phyloP scores from a whole-genome alignment of 2,329 filamentous ascomycete species.

The Fusarium sp. region DNA sequence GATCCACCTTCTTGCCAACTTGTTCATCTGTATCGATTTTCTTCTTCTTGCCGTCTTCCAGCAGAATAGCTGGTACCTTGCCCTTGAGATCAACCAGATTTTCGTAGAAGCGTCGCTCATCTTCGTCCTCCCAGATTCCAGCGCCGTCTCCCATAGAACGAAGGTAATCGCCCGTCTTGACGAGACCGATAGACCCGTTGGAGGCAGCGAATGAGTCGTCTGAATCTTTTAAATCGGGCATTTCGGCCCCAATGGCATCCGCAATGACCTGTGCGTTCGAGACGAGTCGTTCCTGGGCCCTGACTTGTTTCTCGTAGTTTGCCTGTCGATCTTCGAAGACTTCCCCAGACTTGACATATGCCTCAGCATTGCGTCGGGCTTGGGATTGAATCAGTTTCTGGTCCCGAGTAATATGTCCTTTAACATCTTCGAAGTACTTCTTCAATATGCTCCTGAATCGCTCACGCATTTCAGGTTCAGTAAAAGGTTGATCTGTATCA shows the following conservation, averaged over 20 bases:
- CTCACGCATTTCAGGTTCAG: constrained; percentile 80
- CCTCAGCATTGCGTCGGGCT: constrained; percentile 94
- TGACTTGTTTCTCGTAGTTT: constrained; percentile 94
- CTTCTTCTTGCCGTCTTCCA: constrained; percentile 96
- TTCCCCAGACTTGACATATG: constrained; percentile 97
- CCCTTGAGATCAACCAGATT: constrained; percentile 95
- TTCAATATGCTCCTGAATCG: constrained; percentile 87
- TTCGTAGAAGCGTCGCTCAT: constrained; percentile 97
- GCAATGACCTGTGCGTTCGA: constrained; percentile 91
- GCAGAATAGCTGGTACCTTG: constrained; percentile 90
- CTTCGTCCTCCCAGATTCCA: constrained; percentile 98
- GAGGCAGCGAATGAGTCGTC: constrained; percentile 74
- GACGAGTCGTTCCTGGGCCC: constrained; percentile 89
- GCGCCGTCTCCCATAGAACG: constrained; percentile 89
- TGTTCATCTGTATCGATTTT: constrained; percentile 85
- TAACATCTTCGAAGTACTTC: constrained; percentile 94
- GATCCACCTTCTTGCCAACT: constrained; percentile 78
- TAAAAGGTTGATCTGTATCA: constrained; percentile 77
- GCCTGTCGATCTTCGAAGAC: constrained; percentile 97
- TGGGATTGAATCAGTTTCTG: constrained; percentile 90
- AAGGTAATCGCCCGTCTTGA: constrained; percentile 94
- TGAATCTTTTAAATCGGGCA: constrained; percentile 91
- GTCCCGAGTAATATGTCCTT: constrained; percentile 86
- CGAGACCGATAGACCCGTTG: constrained; percentile 86
- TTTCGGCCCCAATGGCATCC: constrained; percentile 87